Percentiles rank a stretch among this genome's conserved stretches.
Conservation (phyloP, 805 yeast species). For the Saturnispora ahearnii region DNA sequence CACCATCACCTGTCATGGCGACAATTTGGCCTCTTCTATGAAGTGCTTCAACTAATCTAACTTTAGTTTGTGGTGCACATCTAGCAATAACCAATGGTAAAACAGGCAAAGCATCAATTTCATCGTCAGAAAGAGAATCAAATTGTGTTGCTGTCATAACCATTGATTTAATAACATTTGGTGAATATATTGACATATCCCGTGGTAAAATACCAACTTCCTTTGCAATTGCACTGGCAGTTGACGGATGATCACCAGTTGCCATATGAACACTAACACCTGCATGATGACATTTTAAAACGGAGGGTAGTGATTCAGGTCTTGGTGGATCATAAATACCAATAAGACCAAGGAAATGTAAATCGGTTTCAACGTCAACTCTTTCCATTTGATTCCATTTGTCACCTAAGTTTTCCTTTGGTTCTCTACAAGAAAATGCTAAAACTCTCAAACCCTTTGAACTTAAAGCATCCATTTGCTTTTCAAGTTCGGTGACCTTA, state of each 20-base stretch:
- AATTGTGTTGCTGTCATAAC: slow-evolving; percentile 70
- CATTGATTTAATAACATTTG: slow-evolving; percentile 52
- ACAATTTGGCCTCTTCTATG: slow-evolving; percentile 54
- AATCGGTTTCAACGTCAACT: slow-evolving; percentile 39
- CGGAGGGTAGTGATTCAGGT: slow-evolving; percentile 56
- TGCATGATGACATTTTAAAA: slow-evolving; percentile 58
- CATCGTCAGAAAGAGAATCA: slow-evolving; percentile 50
- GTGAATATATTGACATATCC: slow-evolving; percentile 45
- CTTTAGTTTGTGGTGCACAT: slow-evolving; percentile 78
- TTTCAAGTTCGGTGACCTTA: slow-evolving; percentile 36
- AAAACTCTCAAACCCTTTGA: slow-evolving; percentile 62
- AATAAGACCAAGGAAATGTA: slow-evolving; percentile 56
- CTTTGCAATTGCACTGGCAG: slow-evolving; percentile 72
- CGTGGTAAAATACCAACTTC: slow-evolving; percentile 71
- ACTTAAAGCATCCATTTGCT: slow-evolving; percentile 51
- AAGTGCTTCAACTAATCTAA: slow-evolving; percentile 69
- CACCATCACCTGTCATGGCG: slow-evolving; percentile 85
- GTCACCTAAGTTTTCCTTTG: slow-evolving; percentile 18
- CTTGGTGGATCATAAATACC: slow-evolving; percentile 82
- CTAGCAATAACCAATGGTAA: slow-evolving; percentile 73
- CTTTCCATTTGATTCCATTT: slow-evolving; percentile 31
- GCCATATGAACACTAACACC: slow-evolving; percentile 77
- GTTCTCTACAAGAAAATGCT: slow-evolving; percentile 50
- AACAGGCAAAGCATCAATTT: slow-evolving; percentile 55
- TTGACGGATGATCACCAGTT: slow-evolving; percentile 74